Evolutionary conservation across 2,329 filamentous ascomycete species (phyloP).

Genomic region (Sporothrix pseudoabietina): DNA sequence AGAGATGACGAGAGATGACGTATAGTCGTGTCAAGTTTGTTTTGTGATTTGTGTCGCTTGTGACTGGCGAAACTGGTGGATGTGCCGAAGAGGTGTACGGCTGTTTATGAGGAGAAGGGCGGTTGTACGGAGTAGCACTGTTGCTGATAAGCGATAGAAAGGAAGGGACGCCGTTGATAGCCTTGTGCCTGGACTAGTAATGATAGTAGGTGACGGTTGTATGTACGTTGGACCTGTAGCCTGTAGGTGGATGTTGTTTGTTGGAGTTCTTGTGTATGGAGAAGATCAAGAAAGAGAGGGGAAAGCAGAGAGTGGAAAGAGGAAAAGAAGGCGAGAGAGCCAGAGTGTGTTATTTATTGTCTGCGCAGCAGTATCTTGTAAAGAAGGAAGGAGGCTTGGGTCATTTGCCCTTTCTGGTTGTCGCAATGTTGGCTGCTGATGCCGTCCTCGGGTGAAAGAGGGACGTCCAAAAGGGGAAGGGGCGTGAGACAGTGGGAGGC

Average conservation of each 20-base stretch:
- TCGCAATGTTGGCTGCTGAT: constrained; percentile 17
- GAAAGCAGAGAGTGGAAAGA: neutral
- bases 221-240: neutral
- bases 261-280: neutral
- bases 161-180: constrained; percentile 1
- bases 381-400: neutral
- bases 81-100: neutral
- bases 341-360: neutral
- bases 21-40: neutral
- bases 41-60: neutral
- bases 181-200: constrained; percentile 2
- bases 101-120: neutral
- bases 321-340: neutral
- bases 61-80: neutral
- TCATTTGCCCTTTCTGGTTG: neutral
- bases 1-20: neutral
- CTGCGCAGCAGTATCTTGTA: neutral
- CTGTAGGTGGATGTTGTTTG: neutral
- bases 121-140: neutral
- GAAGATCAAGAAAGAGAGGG: neutral
- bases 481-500: neutral
- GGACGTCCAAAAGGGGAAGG: neutral
- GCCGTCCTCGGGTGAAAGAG: constrained; percentile 18
- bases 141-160: constrained; percentile 1
- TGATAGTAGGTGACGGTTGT: too few relatives aligned